Base-by-base conservation (phyloP, 2,329 filamentous ascomycete genomes). In the Plectosphaerella plurivora region DNA sequence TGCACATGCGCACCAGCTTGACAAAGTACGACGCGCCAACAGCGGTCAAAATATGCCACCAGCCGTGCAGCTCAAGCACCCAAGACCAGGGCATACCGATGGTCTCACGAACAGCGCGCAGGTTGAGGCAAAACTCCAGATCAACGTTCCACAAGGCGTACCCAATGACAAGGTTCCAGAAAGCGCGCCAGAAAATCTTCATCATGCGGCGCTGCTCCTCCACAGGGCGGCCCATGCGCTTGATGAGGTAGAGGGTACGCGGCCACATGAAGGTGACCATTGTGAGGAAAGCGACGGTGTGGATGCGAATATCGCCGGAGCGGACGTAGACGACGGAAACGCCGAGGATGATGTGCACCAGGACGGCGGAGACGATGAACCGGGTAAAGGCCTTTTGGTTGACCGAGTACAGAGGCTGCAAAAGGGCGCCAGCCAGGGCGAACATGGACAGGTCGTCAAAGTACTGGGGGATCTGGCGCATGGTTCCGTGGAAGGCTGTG, bases 31-130 rank as follows among this genome's bases (percentile, higher is more conserved):
- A 73, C 5, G 81, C 79, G 1, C 78, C 75, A 18, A 81, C 67
- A 0, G 79, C 82, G 0, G 82, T 86, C 24, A 83, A 65, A 15
- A 85, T 65, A 58, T 86, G 82, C 82, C 82, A 86, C 82, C 81
- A 85, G 1, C 81, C 82, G 59, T 85, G 82, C 14, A 84, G 60
- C 65, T 85, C 82, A 5, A 85, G 61, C 1, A 80, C 35, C 63
- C 78, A 82, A 2, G 74, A 77, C 73, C 71, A 80, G 0, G 82
- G 82, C 44, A 82, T 61, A 0, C 82, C 81, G 2, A 84, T 57
- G 0, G 50, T 57, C 8, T 66, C 65, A 47, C 79, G 74, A 11
- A 76, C 56, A 0, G 57, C 53, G 3, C 79, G 75, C 22, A 85
- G 66, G 53, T 73, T 61, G 0, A 64, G 61, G 58, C 82, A 86